Base-by-base conservation (phyloP, 1,139 yeast species). In the Saccharomyces hybrid region DNA sequence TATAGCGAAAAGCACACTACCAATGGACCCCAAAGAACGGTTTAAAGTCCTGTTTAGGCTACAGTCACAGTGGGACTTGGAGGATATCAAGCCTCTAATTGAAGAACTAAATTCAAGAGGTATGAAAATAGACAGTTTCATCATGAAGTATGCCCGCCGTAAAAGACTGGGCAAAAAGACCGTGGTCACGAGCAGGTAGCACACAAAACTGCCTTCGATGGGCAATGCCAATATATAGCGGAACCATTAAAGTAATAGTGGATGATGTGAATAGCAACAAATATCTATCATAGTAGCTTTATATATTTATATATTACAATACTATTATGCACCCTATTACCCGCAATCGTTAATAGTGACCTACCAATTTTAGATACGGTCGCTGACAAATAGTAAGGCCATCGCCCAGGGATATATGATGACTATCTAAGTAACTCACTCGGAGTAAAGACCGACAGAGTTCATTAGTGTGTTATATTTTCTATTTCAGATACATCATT, bases 131-230 rank as follows among this genome's bases (percentile, higher is more conserved):
- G 97, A 89, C 54, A 78, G 80, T 52, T 80, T 88, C 59, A 77
- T 89, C 16, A 76, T 89, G 76, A 90, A 90, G 69, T 86, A 76
- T 68, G 96, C 95, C 1, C 79, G 81, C 61, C 83, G 84, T 70
- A 83, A 79, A 65, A 78, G 78, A 50, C 70, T 78, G 44, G 44
- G 44, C 25, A 38, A 38, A 20, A 38, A 38, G 11, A 38, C 25
- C 25, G 25, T 38, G 4, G 44, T 38, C 7, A 38, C 44, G 25
- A 38, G 44, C 44, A 34, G 42, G 13, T 34, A 34, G 42, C 11
- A 5, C 20, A 16, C 8, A 14, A 34, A 4, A 7, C 23, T 4
- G 32, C 32, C n/a, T 26, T 26, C 27, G 8, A 26, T 7, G 7
- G 27, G 27, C 8, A 26, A 26, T 26, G 8, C 27, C 9, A 26